phyloP scores from a whole-genome alignment of 805 yeast genomes.

The Debaryomyces hansenii region DNA sequence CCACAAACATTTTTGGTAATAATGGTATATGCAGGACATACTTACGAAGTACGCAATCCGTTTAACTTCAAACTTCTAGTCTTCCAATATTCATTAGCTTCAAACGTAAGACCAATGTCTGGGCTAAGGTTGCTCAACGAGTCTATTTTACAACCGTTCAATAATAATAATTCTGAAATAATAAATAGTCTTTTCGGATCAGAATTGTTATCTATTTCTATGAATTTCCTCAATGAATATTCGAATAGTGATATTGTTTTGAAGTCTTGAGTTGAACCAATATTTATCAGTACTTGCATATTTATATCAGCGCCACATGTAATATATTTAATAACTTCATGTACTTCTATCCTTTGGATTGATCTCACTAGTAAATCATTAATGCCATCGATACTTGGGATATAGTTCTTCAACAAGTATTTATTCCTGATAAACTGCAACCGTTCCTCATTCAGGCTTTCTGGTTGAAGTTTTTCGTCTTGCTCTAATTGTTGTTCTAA shows the following conservation, averaged over 20 bases:
- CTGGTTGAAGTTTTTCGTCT: slow-evolving; percentile 26
- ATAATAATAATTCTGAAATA: slow-evolving; percentile 55
- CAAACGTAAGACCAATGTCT: slow-evolving; percentile 39
- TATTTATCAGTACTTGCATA: slow-evolving; percentile 33
- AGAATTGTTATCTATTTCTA: slow-evolving; percentile 15
- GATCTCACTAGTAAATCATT: slow-evolving; percentile 50
- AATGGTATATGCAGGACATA: background rate
- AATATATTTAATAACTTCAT: slow-evolving; percentile 42
- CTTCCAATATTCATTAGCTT: slow-evolving; percentile 58
- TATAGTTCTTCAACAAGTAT: slow-evolving; percentile 56
- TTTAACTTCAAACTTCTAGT: slow-evolving; percentile 13
- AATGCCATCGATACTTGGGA: slow-evolving; percentile 19
- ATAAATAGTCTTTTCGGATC: slow-evolving; percentile 30
- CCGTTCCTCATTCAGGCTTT: slow-evolving; percentile 47
- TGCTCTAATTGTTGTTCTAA: slow-evolving; percentile 48
- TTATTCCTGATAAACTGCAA: slow-evolving; percentile 63
- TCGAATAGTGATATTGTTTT: slow-evolving; percentile 32
- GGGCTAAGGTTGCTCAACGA: slow-evolving; percentile 20
- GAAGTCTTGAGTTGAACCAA: slow-evolving; percentile 16
- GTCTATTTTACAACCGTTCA: slow-evolving; percentile 57
- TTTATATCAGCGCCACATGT: slow-evolving; percentile 51
- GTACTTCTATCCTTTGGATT: slow-evolving; percentile 49
- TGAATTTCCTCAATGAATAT: slow-evolving; percentile 55
- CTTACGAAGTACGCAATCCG: background rate
- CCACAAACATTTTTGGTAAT: slow-evolving; percentile 2